These are phyloP conservation scores for Schizophyllum amplum DNA, from an alignment of 1,284 basidiomycete genomes.

Conservation along the genomic window DNA sequence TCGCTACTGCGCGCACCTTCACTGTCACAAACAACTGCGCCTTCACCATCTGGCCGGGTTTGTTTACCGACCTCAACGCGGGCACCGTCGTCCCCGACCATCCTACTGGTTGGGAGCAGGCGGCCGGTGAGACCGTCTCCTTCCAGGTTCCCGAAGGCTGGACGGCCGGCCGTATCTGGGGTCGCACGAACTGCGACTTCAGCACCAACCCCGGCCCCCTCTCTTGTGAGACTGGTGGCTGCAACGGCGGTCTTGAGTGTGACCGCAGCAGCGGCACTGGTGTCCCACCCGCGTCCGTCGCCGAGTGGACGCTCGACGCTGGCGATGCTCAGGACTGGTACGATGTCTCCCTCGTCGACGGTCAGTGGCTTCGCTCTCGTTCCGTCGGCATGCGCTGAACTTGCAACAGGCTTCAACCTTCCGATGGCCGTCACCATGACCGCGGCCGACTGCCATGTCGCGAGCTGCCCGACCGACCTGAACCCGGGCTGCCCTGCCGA, in stretches of 20 bases:
- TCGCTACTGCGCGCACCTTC: slow-evolving; percentile 20
- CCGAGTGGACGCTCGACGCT: slow-evolving; percentile 29
- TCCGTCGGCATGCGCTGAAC: slow-evolving; percentile 3
- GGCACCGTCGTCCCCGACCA: background rate
- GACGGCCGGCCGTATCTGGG: slow-evolving; percentile 19
- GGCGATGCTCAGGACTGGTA: background rate
- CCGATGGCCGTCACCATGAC: slow-evolving; percentile 35
- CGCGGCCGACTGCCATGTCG: slow-evolving; percentile 25
- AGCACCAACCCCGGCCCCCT: slow-evolving; percentile 38
- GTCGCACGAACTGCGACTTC: slow-evolving; percentile 40
- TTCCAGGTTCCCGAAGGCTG: slow-evolving; percentile 2
- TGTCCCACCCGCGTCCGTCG: slow-evolving; percentile 33
- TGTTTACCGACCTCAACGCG: background rate
- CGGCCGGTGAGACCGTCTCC: background rate
- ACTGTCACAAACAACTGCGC: slow-evolving; percentile 15
- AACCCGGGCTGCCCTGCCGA: slow-evolving; percentile 22
- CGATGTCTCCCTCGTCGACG: slow-evolving; percentile 13
- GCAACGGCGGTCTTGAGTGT: slow-evolving; percentile 50
- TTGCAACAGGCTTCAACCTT: slow-evolving; percentile 44
- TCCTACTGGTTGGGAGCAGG: slow-evolving; percentile 5
- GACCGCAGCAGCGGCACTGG: slow-evolving; percentile 37
- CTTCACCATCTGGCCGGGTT: slow-evolving; percentile 2
- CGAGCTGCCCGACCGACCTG: slow-evolving; percentile 31
- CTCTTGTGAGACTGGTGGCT: slow-evolving; percentile 47
- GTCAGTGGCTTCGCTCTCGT: slow-evolving; percentile 3